phyloP scores from a whole-genome alignment of 164 flowering plant species.

The Warburgia ugandensis region DNA sequence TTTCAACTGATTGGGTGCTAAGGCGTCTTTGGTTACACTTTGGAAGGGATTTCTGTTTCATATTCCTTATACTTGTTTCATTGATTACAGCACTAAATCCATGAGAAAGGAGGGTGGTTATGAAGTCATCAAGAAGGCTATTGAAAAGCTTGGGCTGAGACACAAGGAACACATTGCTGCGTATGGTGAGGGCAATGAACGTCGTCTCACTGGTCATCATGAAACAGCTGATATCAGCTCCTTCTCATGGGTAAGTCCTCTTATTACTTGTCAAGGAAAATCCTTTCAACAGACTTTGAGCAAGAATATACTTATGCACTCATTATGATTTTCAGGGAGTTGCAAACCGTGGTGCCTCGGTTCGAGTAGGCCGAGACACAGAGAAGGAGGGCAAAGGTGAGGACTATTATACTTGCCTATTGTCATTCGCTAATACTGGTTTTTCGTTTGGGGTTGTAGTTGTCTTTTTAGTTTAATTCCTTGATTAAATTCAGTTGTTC shows the following conservation, averaged over 20 bases:
- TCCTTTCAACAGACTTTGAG: not conserved
- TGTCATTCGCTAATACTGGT: not conserved
- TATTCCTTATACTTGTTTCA: not conserved
- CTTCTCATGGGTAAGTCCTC: conserved; percentile 25
- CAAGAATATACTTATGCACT: not conserved
- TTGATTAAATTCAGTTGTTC: not conserved
- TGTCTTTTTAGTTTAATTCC: not conserved
- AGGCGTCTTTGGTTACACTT: too few species aligned
- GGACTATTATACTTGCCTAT: not conserved
- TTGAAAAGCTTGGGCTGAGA: conserved; percentile 57
- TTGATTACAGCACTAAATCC: conserved; percentile 56
- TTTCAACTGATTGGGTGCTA: too few species aligned
- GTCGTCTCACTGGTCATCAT: conserved; percentile 31
- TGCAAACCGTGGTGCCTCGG: conserved; percentile 32
- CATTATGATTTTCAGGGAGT: conserved; percentile 19
- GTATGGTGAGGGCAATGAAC: conserved; percentile 38
- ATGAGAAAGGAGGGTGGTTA: conserved; percentile 80
- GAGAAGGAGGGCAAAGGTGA: conserved; percentile 31
- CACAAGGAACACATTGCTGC: conserved; percentile 96
- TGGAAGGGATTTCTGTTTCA: not conserved
- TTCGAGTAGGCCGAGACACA: conserved; percentile 33
- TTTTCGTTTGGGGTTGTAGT: not conserved
- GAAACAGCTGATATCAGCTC: conserved; percentile 34
- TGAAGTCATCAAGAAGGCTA: conserved; percentile 74
- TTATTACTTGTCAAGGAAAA: not conserved